Evolutionary conservation across 2,329 filamentous ascomycete species (phyloP).

Genomic region (Claviceps fusiformis): DNA sequence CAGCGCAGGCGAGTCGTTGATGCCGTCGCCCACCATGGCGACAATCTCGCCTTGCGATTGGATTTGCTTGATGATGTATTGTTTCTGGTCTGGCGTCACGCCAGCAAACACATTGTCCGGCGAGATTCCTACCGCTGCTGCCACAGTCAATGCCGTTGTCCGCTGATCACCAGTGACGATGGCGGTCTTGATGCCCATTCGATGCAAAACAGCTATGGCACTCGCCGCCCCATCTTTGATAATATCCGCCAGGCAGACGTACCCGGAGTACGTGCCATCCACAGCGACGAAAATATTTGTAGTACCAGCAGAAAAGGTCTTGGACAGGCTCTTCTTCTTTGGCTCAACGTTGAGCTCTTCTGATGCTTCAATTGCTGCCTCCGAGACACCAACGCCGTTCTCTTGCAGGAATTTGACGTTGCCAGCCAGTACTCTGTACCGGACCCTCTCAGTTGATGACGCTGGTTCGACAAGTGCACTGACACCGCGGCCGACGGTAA

Average conservation of each 20-base stretch:
- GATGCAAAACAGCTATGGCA: slow-evolving; percentile 66
- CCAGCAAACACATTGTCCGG: slow-evolving; percentile 65
- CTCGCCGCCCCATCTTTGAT: slow-evolving; percentile 80
- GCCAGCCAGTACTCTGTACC: slow-evolving; percentile 71
- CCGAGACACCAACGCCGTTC: slow-evolving; percentile 53
- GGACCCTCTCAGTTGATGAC: slow-evolving; percentile 48
- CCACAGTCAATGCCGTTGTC: slow-evolving; percentile 72
- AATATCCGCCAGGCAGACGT: slow-evolving; percentile 73
- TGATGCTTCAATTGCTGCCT: slow-evolving; percentile 48
- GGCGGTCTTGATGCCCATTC: slow-evolving; percentile 74
- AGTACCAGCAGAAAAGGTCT: slow-evolving; percentile 41
- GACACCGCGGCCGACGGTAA: slow-evolving; percentile 73
- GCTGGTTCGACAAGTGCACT: slow-evolving; percentile 69
- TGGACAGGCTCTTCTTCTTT: slow-evolving; percentile 14
- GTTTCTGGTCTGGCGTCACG: slow-evolving; percentile 86
- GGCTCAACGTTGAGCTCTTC: slow-evolving; percentile 41
- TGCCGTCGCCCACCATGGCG: slow-evolving; percentile 95
- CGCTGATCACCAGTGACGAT: slow-evolving; percentile 91
- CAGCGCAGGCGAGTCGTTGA: slow-evolving; percentile 94
- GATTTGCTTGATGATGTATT: slow-evolving; percentile 65
- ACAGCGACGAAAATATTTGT: slow-evolving; percentile 90
- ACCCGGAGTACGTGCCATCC: slow-evolving; percentile 66
- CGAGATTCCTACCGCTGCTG: slow-evolving; percentile 67
- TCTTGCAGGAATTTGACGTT: slow-evolving; percentile 66
- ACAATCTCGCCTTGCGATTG: slow-evolving; percentile 65